Base-by-base conservation (phyloP, 805 yeast species). In the Schwanniomyces vanrijiae region DNA sequence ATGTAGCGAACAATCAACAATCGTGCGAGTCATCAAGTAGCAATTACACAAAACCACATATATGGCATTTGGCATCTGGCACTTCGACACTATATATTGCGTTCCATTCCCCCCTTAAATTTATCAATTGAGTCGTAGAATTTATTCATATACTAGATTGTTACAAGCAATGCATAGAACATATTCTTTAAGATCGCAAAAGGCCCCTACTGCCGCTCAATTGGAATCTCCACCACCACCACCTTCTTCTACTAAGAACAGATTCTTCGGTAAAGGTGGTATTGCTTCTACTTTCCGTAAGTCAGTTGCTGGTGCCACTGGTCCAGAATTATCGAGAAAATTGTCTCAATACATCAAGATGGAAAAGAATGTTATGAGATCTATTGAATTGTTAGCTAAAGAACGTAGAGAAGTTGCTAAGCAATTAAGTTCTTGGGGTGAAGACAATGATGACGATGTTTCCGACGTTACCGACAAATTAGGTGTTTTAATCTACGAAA, bases 131-230 rank as follows among this genome's bases (percentile, higher is more conserved):
- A 31, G 35, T 14, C 4, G 11, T 31, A n/a, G 34, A 28, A 40
- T 26, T 29, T 31, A n/a, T 19, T 37, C 25, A 22, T 28, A 31
- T 31, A 31, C n/a, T 31, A 14, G 35, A 31, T 18, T 31, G 20
- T 16, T 31, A 20, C 18, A 8, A 41, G 71, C 42, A 55, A 94
- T 94, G 99, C 97, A 92, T 81, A 88, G 97, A 85, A 92, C 99
- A 43, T 94, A 94, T 75, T 92, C 99, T 29, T 80, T 92, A 73
- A 90, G 99, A 82, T 84, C 90, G 60, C 70, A 86, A 47, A 88
- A 96, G 73, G 98, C 97, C 34, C 99, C 99, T 52, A 91, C 99
- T 48, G 98, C 98, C 50, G 82, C 96, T 56, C 97, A 92, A 74
- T 73, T 92, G 72, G 91, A 86, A 68, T 80, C 88, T 43, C 97